These are phyloP conservation scores for Paramecium octaurelia DNA, from an alignment of 73 alveolate species.

Conservation along the genomic window DNA sequence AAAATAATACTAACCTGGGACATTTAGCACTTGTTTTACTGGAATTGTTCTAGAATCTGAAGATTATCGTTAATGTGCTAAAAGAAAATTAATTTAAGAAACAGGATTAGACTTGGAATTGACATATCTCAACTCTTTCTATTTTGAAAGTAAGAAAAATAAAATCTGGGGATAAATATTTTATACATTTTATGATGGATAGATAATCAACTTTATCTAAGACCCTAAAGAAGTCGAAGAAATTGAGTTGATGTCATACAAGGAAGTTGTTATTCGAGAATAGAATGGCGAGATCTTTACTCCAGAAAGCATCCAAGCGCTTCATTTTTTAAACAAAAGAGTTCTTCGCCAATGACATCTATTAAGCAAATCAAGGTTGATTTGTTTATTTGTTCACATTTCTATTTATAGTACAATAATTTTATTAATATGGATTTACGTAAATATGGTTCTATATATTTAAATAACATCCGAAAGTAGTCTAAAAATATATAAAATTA, in stretches of 20 bases:
- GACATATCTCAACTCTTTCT: background rate
- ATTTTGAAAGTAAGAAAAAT: background rate
- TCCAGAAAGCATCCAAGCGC: conserved; percentile 33
- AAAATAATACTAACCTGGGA: background rate
- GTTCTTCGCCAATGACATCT: conserved; percentile 2
- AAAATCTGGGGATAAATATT: conserved; percentile 20
- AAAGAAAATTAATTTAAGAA: conserved; percentile 12
- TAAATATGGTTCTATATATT: background rate
- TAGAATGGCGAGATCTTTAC: background rate
- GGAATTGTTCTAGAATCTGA: conserved; percentile 10
- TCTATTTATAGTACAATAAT: background rate
- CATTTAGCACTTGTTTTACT: background rate
- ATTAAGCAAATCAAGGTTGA: background rate
- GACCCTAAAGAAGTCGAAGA: conserved; percentile 12
- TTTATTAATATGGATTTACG: background rate
- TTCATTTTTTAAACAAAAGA: background rate
- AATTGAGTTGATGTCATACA: background rate
- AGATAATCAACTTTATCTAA: background rate
- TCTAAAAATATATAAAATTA: background rate
- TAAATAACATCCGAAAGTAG: background rate
- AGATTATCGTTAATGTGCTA: background rate
- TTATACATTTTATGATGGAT: conserved; percentile 25
- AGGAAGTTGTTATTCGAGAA: conserved; percentile 4
- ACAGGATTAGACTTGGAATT: background rate
- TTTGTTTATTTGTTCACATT: background rate